Base-by-base conservation (phyloP, 2,329 filamentous ascomycete species). In the Bipolaris sorokiniana region DNA sequence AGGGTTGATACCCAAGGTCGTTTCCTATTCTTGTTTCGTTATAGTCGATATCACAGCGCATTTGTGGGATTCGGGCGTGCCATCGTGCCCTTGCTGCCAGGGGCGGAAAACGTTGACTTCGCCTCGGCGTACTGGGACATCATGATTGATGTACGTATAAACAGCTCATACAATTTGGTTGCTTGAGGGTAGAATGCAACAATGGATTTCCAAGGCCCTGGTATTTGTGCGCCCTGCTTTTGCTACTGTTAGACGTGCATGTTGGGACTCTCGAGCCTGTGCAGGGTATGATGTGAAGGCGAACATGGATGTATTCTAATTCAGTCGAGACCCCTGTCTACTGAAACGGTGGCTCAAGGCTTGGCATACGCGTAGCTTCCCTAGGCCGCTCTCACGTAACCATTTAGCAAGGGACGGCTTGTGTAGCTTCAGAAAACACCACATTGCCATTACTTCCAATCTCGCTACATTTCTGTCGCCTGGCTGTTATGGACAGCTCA, bases 31-130 rank as follows among this genome's bases (percentile, higher is more conserved):
- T 69, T 67, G 68, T 65, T 64, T 71, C 28, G 51, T 54, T 48
- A 48, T 59, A 59, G 67, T 74, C 72, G 74, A 74, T 77, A 76
- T 76, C 73, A 77, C 71, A 72, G 70, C 64, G 70, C 70, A 71
- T 73, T 68, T 65, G 61, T 62, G 68, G 72, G 65, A 61, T 65
- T 68, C 18, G 64, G 56, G 62, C 66, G 66, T 60, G 59, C 61
- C 67, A 70, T 68, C 62, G 58, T 70, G 71, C 64, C 59, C 71
- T 70, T 73, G 68, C 64, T 56, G 63, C 55, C 59, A 65, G 66
- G 62, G 62, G 65, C 62, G 67, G 59, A 60, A 51, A 63, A 65
- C 62, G 68, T 63, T 67, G 63, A 59, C 58, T 61, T 66, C 65
- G 70, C 69, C 69, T 69, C 54, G 68, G 71, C 69, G 71, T 66